These are phyloP conservation scores for Ailanthus altissimus DNA, from an alignment of 345 rosid genomes.

Conservation along the genomic window DNA sequence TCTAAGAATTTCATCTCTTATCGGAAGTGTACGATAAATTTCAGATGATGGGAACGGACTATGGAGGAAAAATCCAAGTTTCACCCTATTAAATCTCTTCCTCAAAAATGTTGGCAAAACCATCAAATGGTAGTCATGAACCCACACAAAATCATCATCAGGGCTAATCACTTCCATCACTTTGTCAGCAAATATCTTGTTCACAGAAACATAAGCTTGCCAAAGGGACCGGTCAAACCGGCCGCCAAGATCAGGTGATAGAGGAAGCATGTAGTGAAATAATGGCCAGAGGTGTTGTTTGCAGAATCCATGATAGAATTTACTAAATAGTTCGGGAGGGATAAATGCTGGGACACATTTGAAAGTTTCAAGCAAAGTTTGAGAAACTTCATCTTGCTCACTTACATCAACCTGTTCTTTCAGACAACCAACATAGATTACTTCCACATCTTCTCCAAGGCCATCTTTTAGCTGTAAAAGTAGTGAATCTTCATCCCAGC, in stretches of 20 bases:
- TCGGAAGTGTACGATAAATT: slow-evolving; percentile 87
- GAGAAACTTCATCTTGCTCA: slow-evolving; percentile 87
- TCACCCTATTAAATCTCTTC: slow-evolving; percentile 83
- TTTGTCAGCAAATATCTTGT: slow-evolving; percentile 93
- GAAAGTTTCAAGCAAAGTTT: slow-evolving; percentile 76
- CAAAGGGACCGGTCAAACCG: slow-evolving; percentile 86
- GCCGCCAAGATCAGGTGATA: slow-evolving; percentile 88
- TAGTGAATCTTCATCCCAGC: slow-evolving; percentile 95
- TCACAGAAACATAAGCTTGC: slow-evolving; percentile 90
- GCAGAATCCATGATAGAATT: slow-evolving; percentile 92
- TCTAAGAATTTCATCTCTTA: slow-evolving; percentile 76
- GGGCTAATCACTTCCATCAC: slow-evolving; percentile 94
- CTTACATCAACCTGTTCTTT: slow-evolving; percentile 60
- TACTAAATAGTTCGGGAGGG: slow-evolving; percentile 69
- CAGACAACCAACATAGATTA: slow-evolving; percentile 84
- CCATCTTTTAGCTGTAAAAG: slow-evolving; percentile 95
- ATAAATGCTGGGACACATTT: slow-evolving; percentile 95
- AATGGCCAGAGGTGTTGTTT: slow-evolving; percentile 94
- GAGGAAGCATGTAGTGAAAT: slow-evolving; percentile 95
- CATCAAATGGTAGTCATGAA: slow-evolving; percentile 96
- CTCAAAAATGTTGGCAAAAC: slow-evolving; percentile 89
- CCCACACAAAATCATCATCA: slow-evolving; percentile 93
- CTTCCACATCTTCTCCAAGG: slow-evolving; percentile 82
- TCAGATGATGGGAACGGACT: slow-evolving; percentile 96
- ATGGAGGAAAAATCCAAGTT: slow-evolving; percentile 92